Evolutionary conservation across 2,329 filamentous ascomycete species (phyloP).

Genomic region (Clonostachys byssicola): DNA sequence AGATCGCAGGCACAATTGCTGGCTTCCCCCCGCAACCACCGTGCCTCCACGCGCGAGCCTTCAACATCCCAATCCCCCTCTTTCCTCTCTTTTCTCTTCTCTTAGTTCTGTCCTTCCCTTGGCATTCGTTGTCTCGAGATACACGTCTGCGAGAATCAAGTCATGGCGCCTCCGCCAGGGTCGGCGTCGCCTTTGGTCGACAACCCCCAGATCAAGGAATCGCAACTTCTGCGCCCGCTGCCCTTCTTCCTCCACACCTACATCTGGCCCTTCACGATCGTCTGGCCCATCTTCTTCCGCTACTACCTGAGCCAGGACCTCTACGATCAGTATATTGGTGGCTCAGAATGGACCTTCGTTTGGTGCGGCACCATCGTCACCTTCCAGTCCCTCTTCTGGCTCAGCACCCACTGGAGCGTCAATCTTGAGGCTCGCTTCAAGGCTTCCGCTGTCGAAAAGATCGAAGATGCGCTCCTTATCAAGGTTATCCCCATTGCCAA

Average conservation of each 20-base stretch:
- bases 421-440: slow-evolving; percentile 80
- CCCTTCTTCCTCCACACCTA: slow-evolving; percentile 80
- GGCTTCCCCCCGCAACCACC: too few species aligned
- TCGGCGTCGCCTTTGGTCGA: slow-evolving; percentile 80
- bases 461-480: slow-evolving; percentile 78
- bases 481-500: slow-evolving; percentile 90
- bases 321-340: slow-evolving; percentile 88
- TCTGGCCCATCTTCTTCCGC: slow-evolving; percentile 89
- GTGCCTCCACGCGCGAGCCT: too few species aligned
- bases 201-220: slow-evolving; percentile 82
- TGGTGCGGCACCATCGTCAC: slow-evolving; percentile 88
- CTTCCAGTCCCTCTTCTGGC: slow-evolving; percentile 82
- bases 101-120: too few species aligned
- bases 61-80: too few species aligned
- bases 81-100: too few species aligned
- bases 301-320: slow-evolving; percentile 79
- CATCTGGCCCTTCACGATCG: slow-evolving; percentile 85
- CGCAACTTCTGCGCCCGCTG: slow-evolving; percentile 84
- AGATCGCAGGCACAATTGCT: too few species aligned
- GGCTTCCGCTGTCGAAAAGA: slow-evolving; percentile 61
- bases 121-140: too few species aligned
- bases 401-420: slow-evolving; percentile 97
- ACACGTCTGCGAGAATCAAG: too few species aligned
- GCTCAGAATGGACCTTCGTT: slow-evolving; percentile 97
- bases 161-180: slow-evolving; percentile 58